Percentiles rank a stretch among this genome's conserved stretches.
Conservation (phyloP, 345 rosid genomes). For the Brassica incana region DNA sequence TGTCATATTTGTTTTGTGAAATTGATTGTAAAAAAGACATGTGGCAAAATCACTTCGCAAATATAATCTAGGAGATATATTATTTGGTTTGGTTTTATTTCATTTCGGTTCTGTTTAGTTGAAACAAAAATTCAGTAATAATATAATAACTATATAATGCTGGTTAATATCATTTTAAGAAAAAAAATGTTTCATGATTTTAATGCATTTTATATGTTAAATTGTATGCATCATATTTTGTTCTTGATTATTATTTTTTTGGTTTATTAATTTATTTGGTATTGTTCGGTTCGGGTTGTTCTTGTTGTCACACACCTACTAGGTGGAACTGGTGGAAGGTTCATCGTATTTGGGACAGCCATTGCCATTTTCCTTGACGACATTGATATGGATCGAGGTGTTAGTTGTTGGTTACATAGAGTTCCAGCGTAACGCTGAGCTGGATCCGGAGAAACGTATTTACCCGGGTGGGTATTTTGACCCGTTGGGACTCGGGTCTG, state of each 20-base stretch:
- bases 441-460: conserved; percentile 71
- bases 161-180: neutral
- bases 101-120: neutral
- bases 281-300: neutral
- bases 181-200: neutral
- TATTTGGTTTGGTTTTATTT: too few species aligned
- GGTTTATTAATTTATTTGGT: neutral
- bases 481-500: conserved; percentile 73
- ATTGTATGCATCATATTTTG: neutral
- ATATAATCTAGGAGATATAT: too few species aligned
- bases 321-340: conserved; percentile 95
- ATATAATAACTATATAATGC: neutral
- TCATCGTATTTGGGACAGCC: conserved; percentile 93
- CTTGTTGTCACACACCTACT: neutral
- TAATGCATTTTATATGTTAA: neutral
- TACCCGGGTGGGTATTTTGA: conserved; percentile 90
- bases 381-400: conserved; percentile 87
- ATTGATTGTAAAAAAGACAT: too few species aligned
- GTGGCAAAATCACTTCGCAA: too few species aligned
- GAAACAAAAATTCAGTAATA: neutral
- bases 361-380: conserved; percentile 77
- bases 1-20: too few species aligned
- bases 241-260: neutral
- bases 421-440: conserved; percentile 68
- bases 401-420: conserved; percentile 63